These are phyloP conservation scores for Mucor saturninus DNA, from an alignment of 371 early-diverging fungal species.

Conservation along the genomic window DNA sequence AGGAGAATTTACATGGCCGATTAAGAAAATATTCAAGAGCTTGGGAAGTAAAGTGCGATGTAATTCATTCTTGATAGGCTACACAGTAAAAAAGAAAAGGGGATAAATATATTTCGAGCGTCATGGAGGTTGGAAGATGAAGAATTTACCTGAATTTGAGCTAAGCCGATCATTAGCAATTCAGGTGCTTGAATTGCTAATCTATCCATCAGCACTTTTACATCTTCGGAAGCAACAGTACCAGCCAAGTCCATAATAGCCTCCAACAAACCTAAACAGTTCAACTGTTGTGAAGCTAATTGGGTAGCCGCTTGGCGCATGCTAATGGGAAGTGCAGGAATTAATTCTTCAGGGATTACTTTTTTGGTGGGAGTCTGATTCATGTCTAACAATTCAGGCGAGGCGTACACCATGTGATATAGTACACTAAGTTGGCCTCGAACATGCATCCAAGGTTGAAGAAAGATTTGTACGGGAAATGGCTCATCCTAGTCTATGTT, in stretches of 20 bases:
- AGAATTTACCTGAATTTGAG: conserved; percentile 59
- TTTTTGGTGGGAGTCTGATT: conserved; percentile 46
- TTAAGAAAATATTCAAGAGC: conserved; percentile 72
- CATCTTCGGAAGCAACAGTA: conserved; percentile 62
- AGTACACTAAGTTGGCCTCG: conserved; percentile 77
- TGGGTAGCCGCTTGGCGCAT: conserved; percentile 56
- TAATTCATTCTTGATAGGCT: conserved; percentile 66
- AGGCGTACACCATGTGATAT: conserved; percentile 61
- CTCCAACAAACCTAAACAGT: conserved; percentile 75
- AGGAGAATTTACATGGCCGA: conserved; percentile 74
- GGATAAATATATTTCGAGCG: not conserved
- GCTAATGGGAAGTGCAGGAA: conserved; percentile 50
- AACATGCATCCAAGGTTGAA: conserved; percentile 76
- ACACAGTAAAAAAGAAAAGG: not conserved
- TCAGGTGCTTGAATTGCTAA: conserved; percentile 77
- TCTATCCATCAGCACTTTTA: conserved; percentile 66
- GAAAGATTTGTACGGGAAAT: conserved; percentile 76
- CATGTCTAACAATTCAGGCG: conserved; percentile 58
- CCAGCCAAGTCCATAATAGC: conserved; percentile 67
- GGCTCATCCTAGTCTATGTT: conserved; percentile 31
- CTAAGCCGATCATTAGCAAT: conserved; percentile 75
- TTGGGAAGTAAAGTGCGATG: conserved; percentile 71
- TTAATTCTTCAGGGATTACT: conserved; percentile 54
- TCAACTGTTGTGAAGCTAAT: conserved; percentile 67
- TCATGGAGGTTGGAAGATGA: too few species aligned